Base-by-base conservation (phyloP, 805 yeast species). In the Maudiozyma bulderi region DNA sequence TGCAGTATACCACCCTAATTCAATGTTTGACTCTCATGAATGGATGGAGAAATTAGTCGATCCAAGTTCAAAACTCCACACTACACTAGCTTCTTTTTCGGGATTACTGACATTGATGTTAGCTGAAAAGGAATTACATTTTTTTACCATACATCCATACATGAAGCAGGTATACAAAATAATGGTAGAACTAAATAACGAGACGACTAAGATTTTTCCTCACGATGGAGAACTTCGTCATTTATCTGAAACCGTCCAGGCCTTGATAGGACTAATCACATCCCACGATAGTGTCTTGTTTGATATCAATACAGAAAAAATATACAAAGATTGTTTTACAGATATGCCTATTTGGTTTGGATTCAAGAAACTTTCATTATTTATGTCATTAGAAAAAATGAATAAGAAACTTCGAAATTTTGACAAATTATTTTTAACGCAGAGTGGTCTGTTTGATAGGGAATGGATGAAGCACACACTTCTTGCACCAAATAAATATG, bases 321-420 rank as follows among this genome's bases (percentile, higher is more conserved):
- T 86, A 30, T 80, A 78, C 53, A 65, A 67, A 1, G 72, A 75
- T 34, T 76, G 81, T 48, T 65, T 73, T 0, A 68, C 73, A 41
- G 97, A 87, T 56, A 84, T 77, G 57, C 89, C 96, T 1, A 84
- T 95, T 89, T 87, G 82, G 69, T 71, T 75, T 53, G 67, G 75
- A 47, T 74, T 72, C 54, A 75, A 72, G 54, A 87, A 87, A 63
- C 59, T 86, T 37, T 73, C 69, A 46, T 70, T 81, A 5, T 82
- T 80, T 46, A 74, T 83, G 13, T 74, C 75, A 48, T 70, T 83
- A 49, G 76, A 82, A 49, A 61, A 76, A 31, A 66, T 77, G 6
- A 82, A 82, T 54, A 67, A 70, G 47, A 78, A 76, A 56, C 59
- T 81, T 31, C 69, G 74, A n/a, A 71, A 74, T 48, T 65, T 82